These are phyloP conservation scores for Triticum timopheevii DNA, from an alignment of 176 grass and related monocot genomes.

Conservation along the genomic window DNA sequence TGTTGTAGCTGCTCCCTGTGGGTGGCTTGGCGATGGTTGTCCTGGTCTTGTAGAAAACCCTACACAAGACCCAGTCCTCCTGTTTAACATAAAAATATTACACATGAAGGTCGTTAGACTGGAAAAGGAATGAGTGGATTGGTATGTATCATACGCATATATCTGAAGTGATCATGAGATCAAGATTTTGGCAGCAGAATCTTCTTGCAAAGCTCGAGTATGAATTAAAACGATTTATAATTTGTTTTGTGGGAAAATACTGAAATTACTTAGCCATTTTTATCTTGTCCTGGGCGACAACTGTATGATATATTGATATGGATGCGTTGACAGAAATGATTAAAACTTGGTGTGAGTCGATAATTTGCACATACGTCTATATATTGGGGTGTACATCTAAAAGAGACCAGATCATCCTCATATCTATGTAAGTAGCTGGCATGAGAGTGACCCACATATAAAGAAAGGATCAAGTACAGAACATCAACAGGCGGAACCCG, in stretches of 20 bases:
- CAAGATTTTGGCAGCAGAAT: neutral
- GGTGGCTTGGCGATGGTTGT: constrained; percentile 40
- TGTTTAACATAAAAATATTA: constrained; percentile 23
- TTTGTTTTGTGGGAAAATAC: neutral
- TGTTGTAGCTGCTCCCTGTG: constrained; percentile 39
- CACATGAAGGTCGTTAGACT: neutral
- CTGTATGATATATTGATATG: neutral
- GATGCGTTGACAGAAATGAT: constrained; percentile 18
- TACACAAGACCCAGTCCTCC: constrained; percentile 96
- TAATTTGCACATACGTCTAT: constrained; percentile 23
- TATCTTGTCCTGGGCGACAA: neutral
- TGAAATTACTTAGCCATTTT: neutral
- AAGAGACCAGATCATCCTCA: constrained; percentile 11
- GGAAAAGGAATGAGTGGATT: neutral
- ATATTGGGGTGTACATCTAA: constrained; percentile 27
- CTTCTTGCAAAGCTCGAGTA: neutral
- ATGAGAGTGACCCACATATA: constrained; percentile 31
- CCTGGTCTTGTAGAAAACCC: constrained; percentile 83
- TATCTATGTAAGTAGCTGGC: constrained; percentile 24
- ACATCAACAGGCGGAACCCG: neutral
- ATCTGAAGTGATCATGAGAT: neutral
- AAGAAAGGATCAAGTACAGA: constrained; percentile 17
- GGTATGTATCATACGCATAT: neutral
- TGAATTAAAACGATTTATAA: neutral
- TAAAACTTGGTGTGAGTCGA: constrained; percentile 5